Conservation (phyloP, 1,139 yeast genomes). For the Groenewaldozyma sp. region DNA sequence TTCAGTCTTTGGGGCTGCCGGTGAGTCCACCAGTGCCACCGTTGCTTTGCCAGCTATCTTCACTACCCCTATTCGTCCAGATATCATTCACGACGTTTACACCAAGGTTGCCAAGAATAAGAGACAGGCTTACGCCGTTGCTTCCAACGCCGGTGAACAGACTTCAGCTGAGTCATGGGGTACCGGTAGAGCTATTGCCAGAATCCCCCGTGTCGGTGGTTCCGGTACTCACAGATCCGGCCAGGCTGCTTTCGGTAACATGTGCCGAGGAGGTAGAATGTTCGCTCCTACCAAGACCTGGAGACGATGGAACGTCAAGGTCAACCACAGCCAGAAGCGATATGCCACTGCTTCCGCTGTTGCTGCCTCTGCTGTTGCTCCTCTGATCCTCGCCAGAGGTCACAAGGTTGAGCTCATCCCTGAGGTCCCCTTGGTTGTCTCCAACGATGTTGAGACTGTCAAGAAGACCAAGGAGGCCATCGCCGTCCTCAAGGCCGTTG, state of each 20-base stretch:
- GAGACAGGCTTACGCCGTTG: constrained; percentile 99
- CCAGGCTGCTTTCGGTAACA: constrained; percentile 99
- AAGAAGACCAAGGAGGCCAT: constrained; percentile 98
- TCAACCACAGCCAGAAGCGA: constrained; percentile 99
- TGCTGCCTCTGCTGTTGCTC: constrained; percentile 98
- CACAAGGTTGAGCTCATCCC: constrained; percentile 98
- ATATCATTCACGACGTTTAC: constrained; percentile 97
- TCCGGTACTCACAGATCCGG: constrained; percentile 99
- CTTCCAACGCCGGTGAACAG: constrained; percentile 99
- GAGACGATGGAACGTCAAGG: constrained; percentile 99
- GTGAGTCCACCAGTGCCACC: constrained; percentile 77
- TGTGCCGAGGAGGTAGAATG: constrained; percentile 99
- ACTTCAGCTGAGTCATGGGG: constrained; percentile 99
- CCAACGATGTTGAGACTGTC: constrained; percentile 87
- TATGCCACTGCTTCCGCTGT: constrained; percentile 99
- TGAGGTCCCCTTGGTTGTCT: constrained; percentile 97
- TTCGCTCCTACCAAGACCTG: constrained; percentile 99
- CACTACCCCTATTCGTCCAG: constrained; percentile 99
- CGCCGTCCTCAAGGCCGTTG: constrained; percentile 95
- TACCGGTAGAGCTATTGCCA: constrained; percentile 99
- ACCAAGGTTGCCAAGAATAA: constrained; percentile 99
- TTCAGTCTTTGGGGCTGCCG: constrained; percentile 82
- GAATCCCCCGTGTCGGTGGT: constrained; percentile 99
- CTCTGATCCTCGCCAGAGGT: constrained; percentile 99
- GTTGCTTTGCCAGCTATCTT: constrained; percentile 97